Evolutionary conservation across 2,329 filamentous ascomycete species (phyloP), one percentile per base, ranked within the genome.

Genomic region (Diplodia mutila): DNA sequence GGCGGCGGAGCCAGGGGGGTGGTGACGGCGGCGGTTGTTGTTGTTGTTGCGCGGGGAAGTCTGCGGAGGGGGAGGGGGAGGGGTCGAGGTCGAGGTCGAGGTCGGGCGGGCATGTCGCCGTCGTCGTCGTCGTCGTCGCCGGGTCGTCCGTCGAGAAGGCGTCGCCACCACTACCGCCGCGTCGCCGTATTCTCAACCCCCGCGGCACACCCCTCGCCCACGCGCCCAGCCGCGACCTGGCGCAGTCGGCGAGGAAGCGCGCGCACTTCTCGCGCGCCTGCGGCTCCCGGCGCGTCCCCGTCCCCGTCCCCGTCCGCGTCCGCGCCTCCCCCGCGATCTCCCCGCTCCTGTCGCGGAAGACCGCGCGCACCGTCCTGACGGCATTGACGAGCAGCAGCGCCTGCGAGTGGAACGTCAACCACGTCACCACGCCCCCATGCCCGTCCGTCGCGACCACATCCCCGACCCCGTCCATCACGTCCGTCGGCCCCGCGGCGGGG

Each of bases 391-490:
- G 71, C 61, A 76, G 79, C 16, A 75, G 73, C 53, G 75, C 73
- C 4, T 81, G 76, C 1, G 77, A 54, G 16, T 71, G 72, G 68
- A 73, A 82, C 6, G 72, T 81, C 46, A 83, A 74, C 78, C 79
- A 81, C 6, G 79, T 76, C 8, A 74, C n/a, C n/a, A n/a, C n/a
- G n/a, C n/a, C n/a, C n/a, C n/a, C n/a, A n/a, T n/a, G n/a, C n/a
- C n/a, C n/a, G n/a, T n/a, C n/a, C n/a, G n/a, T n/a, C n/a, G n/a
- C n/a, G n/a, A n/a, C n/a, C n/a, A n/a, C n/a, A n/a, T n/a, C n/a
- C n/a, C n/a, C n/a, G n/a, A n/a, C n/a, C n/a, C n/a, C n/a, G n/a
- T n/a, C n/a, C n/a, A n/a, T n/a, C n/a, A n/a, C n/a, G n/a, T n/a
- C n/a, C n/a, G n/a, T n/a, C n/a, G n/a, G n/a, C n/a, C n/a, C n/a